Percentiles rank a stretch among this genome's conserved stretches.
Conservation (phyloP, 2,329 filamentous ascomycete genomes). For the Pseudonectria buxi region DNA sequence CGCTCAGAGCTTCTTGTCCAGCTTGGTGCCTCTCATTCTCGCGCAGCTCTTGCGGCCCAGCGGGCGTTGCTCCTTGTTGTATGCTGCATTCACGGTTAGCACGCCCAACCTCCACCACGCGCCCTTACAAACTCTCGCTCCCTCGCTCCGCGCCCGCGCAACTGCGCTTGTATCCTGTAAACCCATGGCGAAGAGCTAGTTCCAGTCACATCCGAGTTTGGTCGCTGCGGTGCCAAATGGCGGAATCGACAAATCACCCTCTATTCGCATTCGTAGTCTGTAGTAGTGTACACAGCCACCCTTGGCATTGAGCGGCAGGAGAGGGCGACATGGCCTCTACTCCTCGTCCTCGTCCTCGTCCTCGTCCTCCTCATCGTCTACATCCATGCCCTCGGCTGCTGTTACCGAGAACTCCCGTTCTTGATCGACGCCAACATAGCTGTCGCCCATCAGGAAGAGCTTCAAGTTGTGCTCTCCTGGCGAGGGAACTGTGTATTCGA, state of each 20-base stretch:
- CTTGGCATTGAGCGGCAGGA: slow-evolving; percentile 13
- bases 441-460: slow-evolving; percentile 93
- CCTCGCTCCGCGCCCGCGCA: slow-evolving; percentile 23
- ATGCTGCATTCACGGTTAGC: slow-evolving; percentile 12
- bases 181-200: slow-evolving; percentile 21
- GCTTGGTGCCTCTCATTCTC: no score
- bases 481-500: slow-evolving; percentile 84
- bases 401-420: slow-evolving; percentile 81
- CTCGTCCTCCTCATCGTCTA: slow-evolving; percentile 80
- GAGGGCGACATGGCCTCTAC: slow-evolving; percentile 10
- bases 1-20: no score
- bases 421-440: slow-evolving; percentile 94
- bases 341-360: slow-evolving; percentile 44
- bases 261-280: slow-evolving; percentile 23
- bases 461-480: slow-evolving; percentile 83
- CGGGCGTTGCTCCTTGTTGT: no score
- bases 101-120: slow-evolving; percentile 9
- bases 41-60: no score
- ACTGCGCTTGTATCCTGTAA: slow-evolving; percentile 24
- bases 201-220: slow-evolving; percentile 12
- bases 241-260: slow-evolving; percentile 19
- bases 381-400: slow-evolving; percentile 89
- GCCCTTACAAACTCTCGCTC: slow-evolving; percentile 21
- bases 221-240: slow-evolving; percentile 11
- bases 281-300: slow-evolving; percentile 26